Percentiles rank a stretch among this genome's conserved stretches.
Evolutionary conservation across 257 asterid genomes (phyloP).

Genomic region (Agastache rugosa): DNA sequence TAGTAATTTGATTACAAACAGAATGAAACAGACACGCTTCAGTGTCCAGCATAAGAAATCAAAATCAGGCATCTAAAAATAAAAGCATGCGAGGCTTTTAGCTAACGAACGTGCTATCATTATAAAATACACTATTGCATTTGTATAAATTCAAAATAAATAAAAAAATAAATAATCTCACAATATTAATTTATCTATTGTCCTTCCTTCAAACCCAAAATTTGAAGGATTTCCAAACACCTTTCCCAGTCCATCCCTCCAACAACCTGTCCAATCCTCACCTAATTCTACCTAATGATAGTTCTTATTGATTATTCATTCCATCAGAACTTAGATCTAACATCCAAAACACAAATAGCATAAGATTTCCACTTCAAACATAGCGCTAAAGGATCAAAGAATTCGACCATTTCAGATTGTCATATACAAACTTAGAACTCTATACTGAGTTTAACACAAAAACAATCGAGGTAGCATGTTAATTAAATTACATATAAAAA

Average conservation of each 20-base stretch:
- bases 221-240: background rate
- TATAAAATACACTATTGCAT: too few species aligned
- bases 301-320: too few species aligned
- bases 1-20: too few species aligned
- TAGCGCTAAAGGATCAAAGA: background rate
- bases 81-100: too few species aligned
- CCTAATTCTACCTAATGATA: slow-evolving; percentile 16
- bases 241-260: background rate
- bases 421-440: background rate
- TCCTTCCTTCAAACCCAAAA: background rate
- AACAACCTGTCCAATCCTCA: slow-evolving; percentile 23
- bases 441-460: background rate
- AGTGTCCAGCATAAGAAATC: too few species aligned
- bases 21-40: too few species aligned
- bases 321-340: background rate
- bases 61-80: too few species aligned
- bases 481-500: background rate
- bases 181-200: background rate
- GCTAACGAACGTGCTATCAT: too few species aligned
- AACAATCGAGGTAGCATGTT: background rate
- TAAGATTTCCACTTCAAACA: background rate
- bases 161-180: background rate
- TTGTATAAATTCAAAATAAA: too few species aligned
- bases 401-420: background rate
- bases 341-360: background rate